Percentiles rank a stretch among this genome's conserved stretches.
phyloP scores from a whole-genome alignment of 179 eudicot genomes.

The Patellifolia procumbens region DNA sequence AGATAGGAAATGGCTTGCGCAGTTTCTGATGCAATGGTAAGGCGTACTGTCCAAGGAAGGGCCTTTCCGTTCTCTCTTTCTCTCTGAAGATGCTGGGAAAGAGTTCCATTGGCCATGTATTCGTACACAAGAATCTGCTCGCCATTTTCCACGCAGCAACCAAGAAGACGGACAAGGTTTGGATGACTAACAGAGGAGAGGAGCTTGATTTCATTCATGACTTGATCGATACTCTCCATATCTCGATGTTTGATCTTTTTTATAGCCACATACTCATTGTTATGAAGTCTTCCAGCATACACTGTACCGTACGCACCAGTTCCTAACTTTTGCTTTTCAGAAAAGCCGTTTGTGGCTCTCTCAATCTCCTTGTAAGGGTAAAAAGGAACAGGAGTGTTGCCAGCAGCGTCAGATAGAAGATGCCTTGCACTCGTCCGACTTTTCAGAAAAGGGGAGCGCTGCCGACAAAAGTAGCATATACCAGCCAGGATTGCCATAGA shows the following conservation, averaged over 20 bases:
- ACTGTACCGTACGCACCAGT: slow-evolving; percentile 99
- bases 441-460: slow-evolving; percentile 40
- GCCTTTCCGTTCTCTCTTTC: slow-evolving; percentile 54
- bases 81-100: slow-evolving; percentile 66
- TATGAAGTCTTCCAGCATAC: slow-evolving; percentile 75
- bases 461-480: slow-evolving; percentile 49
- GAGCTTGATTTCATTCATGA: slow-evolving; percentile 52
- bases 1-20: slow-evolving; percentile 49
- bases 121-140: slow-evolving; percentile 94
- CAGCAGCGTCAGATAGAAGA: slow-evolving; percentile 68
- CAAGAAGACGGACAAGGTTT: slow-evolving; percentile 50
- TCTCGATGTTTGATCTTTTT: slow-evolving; percentile 77
- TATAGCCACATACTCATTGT: slow-evolving; percentile 75
- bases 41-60: slow-evolving; percentile 78
- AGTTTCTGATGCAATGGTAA: slow-evolving; percentile 46
- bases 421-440: slow-evolving; percentile 51
- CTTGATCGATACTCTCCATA: slow-evolving; percentile 66
- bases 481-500: slow-evolving; percentile 38
- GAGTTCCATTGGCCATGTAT: slow-evolving; percentile 89
- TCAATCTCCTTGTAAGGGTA: slow-evolving; percentile 82
- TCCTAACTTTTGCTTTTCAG: slow-evolving; percentile 79
- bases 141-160: slow-evolving; percentile 69
- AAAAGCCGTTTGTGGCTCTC: slow-evolving; percentile 72
- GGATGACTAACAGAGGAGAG: slow-evolving; percentile 50
- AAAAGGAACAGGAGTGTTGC: slow-evolving; percentile 56